Conservation (phyloP, 106 monocot species). For the Xerophyta viscosa region DNA sequence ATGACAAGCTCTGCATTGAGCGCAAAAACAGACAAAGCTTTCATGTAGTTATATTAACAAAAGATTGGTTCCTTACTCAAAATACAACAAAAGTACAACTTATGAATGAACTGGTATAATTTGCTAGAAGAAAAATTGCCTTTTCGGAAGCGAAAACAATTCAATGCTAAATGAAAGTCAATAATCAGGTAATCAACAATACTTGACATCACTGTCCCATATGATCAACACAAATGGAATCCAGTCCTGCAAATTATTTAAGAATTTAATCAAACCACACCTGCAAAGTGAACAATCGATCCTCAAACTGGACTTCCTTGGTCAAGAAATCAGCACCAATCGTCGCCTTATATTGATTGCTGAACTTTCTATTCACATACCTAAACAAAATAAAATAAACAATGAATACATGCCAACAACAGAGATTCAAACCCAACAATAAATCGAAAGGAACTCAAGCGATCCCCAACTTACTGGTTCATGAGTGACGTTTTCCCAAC, state of each 20-base stretch:
- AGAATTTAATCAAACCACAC: conserved; percentile 2
- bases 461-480: conserved; percentile 25
- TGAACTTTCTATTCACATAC: conserved; percentile 42
- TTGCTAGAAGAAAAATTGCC: too few species aligned
- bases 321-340: conserved; percentile 80
- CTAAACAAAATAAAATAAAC: conserved; percentile 10
- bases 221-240: too few species aligned
- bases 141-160: too few species aligned
- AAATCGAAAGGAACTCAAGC: background rate
- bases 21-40: too few species aligned
- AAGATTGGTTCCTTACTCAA: too few species aligned
- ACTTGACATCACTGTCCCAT: too few species aligned
- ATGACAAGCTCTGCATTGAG: too few species aligned
- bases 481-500: conserved; percentile 38
- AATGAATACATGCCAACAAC: background rate
- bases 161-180: too few species aligned
- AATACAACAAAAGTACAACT: too few species aligned
- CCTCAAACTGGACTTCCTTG: conserved; percentile 72
- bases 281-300: conserved; percentile 46
- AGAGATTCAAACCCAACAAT: background rate
- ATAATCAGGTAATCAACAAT: too few species aligned
- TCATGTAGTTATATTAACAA: too few species aligned
- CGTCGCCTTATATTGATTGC: conserved; percentile 78
- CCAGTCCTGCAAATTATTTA: background rate
- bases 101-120: too few species aligned